Conservation (phyloP, 257 asterid species). For the Echium plantagineum region DNA sequence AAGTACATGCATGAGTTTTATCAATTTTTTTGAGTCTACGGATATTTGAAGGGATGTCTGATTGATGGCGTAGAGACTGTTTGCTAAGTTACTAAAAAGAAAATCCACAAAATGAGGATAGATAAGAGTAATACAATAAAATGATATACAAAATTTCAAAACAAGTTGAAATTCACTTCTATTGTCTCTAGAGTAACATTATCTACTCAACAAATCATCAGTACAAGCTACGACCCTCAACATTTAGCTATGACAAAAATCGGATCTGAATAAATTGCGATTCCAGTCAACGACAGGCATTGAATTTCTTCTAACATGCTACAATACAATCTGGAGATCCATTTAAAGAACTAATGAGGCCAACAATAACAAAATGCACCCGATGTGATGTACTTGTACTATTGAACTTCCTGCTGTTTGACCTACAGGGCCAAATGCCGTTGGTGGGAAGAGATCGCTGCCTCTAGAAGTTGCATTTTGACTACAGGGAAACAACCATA, state of each 20-base stretch:
- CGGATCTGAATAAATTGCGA: neutral
- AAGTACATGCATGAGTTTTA: too few species aligned
- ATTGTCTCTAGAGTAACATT: neutral
- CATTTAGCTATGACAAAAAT: neutral
- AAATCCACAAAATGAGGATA: too few species aligned
- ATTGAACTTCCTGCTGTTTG: constrained; percentile 28
- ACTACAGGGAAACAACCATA: constrained; percentile 1
- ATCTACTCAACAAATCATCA: neutral
- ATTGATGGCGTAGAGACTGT: too few species aligned
- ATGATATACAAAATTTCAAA: neutral
- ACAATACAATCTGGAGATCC: constrained; percentile 17
- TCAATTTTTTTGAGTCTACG: too few species aligned
- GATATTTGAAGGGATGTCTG: too few species aligned
- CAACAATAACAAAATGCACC: constrained; percentile 21
- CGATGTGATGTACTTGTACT: constrained; percentile 9
- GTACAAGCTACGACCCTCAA: neutral
- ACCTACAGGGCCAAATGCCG: constrained; percentile 52
- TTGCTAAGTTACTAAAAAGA: too few species aligned
- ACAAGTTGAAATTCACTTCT: neutral
- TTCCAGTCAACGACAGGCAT: constrained; percentile 3
- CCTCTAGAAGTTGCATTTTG: constrained; percentile 39
- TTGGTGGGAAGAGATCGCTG: constrained; percentile 29
- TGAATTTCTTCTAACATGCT: constrained; percentile 7
- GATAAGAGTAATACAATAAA: too few species aligned
- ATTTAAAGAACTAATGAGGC: constrained; percentile 19